These are phyloP conservation scores for Fomitiporia mediterranea DNA, from an alignment of 1,284 basidiomycete species.

Conservation along the genomic window DNA sequence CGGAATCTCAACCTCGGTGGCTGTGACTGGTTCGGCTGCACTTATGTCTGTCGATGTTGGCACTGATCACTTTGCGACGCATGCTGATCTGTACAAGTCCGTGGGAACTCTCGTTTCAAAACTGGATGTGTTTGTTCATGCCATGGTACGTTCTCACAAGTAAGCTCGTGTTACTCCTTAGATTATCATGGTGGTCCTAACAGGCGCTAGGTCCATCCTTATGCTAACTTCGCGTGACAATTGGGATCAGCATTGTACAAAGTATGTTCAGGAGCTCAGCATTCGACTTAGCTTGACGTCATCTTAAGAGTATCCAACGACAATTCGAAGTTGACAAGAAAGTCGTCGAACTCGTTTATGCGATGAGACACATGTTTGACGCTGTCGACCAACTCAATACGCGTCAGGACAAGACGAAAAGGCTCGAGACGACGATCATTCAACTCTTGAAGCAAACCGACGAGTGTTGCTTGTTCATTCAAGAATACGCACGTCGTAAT, in stretches of 20 bases:
- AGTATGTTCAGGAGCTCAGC: not conserved
- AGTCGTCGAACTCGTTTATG: not conserved
- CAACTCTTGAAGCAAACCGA: not conserved
- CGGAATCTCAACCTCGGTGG: not conserved
- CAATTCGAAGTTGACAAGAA: not conserved
- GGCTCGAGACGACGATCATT: not conserved
- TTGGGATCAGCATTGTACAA: not conserved
- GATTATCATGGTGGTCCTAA: not conserved
- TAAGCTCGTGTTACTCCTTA: not conserved
- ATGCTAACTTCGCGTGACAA: not conserved
- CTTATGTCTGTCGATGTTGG: not conserved
- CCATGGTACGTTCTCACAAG: constrained; percentile 1
- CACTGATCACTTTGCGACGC: not conserved
- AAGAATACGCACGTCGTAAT: not conserved
- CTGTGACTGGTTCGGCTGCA: not conserved
- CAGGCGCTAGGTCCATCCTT: not conserved
- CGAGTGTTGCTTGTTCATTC: not conserved
- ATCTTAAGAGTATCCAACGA: not conserved
- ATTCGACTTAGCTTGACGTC: not conserved
- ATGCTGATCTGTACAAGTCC: not conserved
- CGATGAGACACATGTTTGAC: not conserved
- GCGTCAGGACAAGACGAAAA: not conserved
- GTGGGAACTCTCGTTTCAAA: not conserved
- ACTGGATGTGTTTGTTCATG: not conserved
- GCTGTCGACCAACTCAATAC: not conserved